A percentile compares a stretch with the other conserved stretches of the same genome.
phyloP scores from a whole-genome alignment of 371 early-diverging fungal species.

The Apophysomyces variabilis region DNA sequence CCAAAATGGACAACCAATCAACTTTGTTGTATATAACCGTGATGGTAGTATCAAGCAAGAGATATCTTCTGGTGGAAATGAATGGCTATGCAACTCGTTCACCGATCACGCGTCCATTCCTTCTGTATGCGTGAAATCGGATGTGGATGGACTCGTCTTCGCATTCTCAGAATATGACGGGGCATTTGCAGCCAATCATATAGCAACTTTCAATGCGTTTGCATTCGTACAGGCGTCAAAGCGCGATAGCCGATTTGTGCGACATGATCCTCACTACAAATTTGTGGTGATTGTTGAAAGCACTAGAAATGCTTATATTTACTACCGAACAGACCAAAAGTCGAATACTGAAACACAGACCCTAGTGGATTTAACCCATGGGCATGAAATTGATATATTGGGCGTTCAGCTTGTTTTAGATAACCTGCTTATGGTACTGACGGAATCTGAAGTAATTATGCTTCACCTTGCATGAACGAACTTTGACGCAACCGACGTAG shows the following conservation, averaged over 20 bases:
- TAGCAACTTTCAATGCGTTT: slow-evolving; percentile 72
- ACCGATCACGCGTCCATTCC: slow-evolving; percentile 24
- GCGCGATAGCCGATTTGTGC: slow-evolving; percentile 68
- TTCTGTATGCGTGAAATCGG: slow-evolving; percentile 67
- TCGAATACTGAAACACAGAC: slow-evolving; percentile 39
- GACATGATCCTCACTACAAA: slow-evolving; percentile 51
- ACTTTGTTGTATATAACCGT: slow-evolving; percentile 45
- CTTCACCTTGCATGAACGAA: background rate
- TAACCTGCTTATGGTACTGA: slow-evolving; percentile 47
- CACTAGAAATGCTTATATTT: slow-evolving; percentile 71
- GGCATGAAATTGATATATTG: slow-evolving; percentile 46
- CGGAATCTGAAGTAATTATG: slow-evolving; percentile 49
- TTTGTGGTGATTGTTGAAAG: slow-evolving; percentile 72
- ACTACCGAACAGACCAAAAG: slow-evolving; percentile 51
- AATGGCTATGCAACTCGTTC: slow-evolving; percentile 61
- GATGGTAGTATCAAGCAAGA: slow-evolving; percentile 39
- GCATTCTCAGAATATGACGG: slow-evolving; percentile 31
- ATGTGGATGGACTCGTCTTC: slow-evolving; percentile 79
- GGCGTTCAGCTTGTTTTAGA: slow-evolving; percentile 53
- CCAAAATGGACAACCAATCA: slow-evolving; percentile 58
- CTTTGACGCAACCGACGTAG: background rate
- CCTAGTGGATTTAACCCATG: slow-evolving; percentile 42
- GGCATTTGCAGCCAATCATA: slow-evolving; percentile 44
- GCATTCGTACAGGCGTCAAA: slow-evolving; percentile 86
- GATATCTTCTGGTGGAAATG: slow-evolving; percentile 43